Percentiles rank a stretch among this genome's conserved stretches.
phyloP scores from a whole-genome alignment of 352 stramenopile species.

The Lagenidium sp. region DNA sequence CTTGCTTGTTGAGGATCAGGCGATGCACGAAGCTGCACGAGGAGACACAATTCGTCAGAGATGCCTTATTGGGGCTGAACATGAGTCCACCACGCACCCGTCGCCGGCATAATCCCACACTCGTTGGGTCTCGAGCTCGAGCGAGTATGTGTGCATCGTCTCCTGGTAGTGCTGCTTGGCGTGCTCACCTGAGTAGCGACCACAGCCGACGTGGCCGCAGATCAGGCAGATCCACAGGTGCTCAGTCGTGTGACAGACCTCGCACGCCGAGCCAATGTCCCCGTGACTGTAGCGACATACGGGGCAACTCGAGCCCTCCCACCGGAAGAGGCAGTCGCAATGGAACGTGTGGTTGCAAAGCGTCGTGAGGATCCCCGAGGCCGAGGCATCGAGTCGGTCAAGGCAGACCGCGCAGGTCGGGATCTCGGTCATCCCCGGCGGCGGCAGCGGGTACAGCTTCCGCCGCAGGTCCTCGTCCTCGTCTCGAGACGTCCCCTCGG shows the following conservation, averaged over 20 bases:
- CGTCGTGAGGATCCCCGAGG: constrained; percentile 92
- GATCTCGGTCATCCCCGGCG: constrained; percentile 79
- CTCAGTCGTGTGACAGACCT: constrained; percentile 90
- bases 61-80: no score
- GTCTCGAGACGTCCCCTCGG: constrained; percentile 10
- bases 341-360: constrained; percentile 98
- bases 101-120: constrained; percentile 96
- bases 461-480: constrained; percentile 7
- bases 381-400: constrained; percentile 79
- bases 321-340: constrained; percentile 93
- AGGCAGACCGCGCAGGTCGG: constrained; percentile 90
- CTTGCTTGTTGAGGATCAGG: constrained; percentile 85
- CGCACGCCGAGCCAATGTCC: constrained; percentile 89
- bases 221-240: constrained; percentile 97
- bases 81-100: no score
- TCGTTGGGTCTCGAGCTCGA: constrained; percentile 92
- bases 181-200: constrained; percentile 93
- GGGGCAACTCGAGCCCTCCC: constrained; percentile 93
- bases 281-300: constrained; percentile 96
- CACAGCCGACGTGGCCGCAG: constrained; percentile 94
- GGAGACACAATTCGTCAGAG: no score
- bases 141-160: constrained; percentile 91
- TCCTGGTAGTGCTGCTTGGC: constrained; percentile 92
- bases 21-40: constrained; percentile 86
- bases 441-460: constrained; percentile 50